Percentiles rank a stretch among this genome's conserved stretches.
Evolutionary conservation across 163 green algal genomes (phyloP).

Genomic region (Chlorella variabilis): DNA sequence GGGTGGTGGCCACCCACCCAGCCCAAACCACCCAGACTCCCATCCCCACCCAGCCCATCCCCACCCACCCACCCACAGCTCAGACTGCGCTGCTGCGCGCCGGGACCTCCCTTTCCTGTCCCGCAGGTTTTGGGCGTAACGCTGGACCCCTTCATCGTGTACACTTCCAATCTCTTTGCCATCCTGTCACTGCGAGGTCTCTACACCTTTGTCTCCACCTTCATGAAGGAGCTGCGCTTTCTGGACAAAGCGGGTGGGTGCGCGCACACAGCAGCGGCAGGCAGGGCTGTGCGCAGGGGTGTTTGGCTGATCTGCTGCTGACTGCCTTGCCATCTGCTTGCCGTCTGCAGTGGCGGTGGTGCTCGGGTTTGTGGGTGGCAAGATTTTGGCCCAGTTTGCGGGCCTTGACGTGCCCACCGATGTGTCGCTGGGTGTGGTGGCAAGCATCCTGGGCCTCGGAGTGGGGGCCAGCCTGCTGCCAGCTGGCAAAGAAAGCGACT

Average conservation of each 20-base stretch:
- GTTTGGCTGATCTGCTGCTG: neutral
- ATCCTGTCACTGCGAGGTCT: conserved; percentile 85
- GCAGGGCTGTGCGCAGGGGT: neutral
- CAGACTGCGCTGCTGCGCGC: no score
- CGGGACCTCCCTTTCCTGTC: no score
- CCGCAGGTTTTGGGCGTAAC: conserved; percentile 91
- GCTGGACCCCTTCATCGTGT: conserved; percentile 94
- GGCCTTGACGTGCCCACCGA: conserved; percentile 80
- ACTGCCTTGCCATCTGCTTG: neutral
- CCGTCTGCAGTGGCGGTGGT: conserved; percentile 78
- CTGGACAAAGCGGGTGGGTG: conserved; percentile 31
- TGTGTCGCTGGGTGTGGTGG: conserved; percentile 76
- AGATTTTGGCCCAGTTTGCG: conserved; percentile 86
- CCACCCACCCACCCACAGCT: no score
- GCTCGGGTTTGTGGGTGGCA: conserved; percentile 89
- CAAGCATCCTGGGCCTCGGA: conserved; percentile 58
- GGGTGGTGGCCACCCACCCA: no score
- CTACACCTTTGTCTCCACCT: conserved; percentile 81
- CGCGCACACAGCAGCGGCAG: no score
- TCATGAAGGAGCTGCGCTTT: conserved; percentile 72
- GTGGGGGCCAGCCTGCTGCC: conserved; percentile 66
- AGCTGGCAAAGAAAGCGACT: neutral
- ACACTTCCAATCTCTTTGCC: conserved; percentile 92
- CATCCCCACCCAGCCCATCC: no score
- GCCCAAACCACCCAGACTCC: no score